phyloP scores from a whole-genome alignment of 305 asterid species.

The Solanum hybrid region DNA sequence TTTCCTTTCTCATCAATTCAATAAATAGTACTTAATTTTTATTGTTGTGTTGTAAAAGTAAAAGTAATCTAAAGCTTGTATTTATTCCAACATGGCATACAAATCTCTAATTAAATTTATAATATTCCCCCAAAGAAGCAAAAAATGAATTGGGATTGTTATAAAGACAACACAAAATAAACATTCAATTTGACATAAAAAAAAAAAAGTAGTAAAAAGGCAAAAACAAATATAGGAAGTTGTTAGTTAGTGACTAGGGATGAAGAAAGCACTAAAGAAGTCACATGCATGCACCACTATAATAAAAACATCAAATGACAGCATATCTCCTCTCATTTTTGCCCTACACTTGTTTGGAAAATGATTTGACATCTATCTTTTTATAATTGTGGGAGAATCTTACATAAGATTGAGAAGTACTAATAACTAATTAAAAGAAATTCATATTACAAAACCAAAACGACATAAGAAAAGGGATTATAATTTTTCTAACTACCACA shows the following conservation, averaged over 20 bases:
- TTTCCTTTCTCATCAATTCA: background rate
- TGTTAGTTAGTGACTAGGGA: background rate
- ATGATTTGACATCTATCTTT: background rate
- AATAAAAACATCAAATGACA: background rate
- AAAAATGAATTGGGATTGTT: background rate
- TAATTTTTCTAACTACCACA: background rate
- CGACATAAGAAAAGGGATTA: background rate
- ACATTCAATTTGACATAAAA: background rate
- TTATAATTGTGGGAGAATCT: background rate
- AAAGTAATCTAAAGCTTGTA: background rate
- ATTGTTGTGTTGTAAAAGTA: background rate
- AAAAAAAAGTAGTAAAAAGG: background rate
- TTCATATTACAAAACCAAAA: background rate
- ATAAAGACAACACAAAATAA: background rate
- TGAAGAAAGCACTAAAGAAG: background rate
- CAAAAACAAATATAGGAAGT: background rate
- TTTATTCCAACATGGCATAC: background rate
- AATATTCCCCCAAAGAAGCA: background rate
- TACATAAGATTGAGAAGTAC: background rate
- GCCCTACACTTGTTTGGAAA: background rate
- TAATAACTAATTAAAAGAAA: background rate
- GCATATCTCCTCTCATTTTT: background rate
- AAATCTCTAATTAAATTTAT: background rate
- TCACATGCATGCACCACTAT: background rate
- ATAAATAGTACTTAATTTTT: too few species aligned